Percentiles rank a stretch among this genome's conserved stretches.
These are phyloP conservation scores for Thalassiosira exigua DNA, from an alignment of 352 stramenopile genomes.

Conservation along the genomic window DNA sequence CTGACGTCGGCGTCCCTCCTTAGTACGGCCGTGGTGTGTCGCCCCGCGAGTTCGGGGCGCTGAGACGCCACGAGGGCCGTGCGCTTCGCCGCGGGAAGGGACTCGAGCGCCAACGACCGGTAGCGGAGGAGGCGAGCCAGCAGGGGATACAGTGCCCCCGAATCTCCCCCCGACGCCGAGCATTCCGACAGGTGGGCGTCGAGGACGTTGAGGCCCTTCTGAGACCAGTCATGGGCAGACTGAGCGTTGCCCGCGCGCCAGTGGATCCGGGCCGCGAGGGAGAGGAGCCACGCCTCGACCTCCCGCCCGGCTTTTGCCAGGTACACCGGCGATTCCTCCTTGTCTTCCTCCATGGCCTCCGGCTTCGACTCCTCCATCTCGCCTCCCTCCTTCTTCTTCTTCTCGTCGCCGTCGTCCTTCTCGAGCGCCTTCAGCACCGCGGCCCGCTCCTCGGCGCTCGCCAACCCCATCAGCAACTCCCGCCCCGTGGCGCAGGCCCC, in stretches of 20 bases:
- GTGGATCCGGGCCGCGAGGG: constrained; percentile 63
- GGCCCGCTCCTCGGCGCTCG: constrained; percentile 4
- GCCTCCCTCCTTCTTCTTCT: constrained; percentile 9
- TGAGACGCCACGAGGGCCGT: constrained; percentile 20
- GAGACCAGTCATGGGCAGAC: constrained; percentile 54
- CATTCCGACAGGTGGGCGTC: constrained; percentile 58
- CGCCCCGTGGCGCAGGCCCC: constrained; percentile 41
- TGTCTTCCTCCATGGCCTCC: constrained; percentile 26
- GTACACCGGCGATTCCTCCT: constrained; percentile 28
- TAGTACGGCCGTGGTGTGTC: constrained; percentile 75
- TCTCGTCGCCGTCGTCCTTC: constrained; percentile 21
- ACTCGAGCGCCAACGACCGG: constrained; percentile 64
- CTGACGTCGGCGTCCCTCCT: constrained; percentile 73
- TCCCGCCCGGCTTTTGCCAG: constrained; percentile 57
- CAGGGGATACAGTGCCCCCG: constrained; percentile 70
- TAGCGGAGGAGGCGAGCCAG: constrained; percentile 78
- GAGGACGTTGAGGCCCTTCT: constrained; percentile 62
- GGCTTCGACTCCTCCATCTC: too few species aligned
- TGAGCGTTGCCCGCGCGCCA: constrained; percentile 59
- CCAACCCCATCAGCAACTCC: constrained; percentile 43
- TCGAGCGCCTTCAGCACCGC: background rate
- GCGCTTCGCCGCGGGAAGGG: constrained; percentile 12
- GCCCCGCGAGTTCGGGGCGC: constrained; percentile 66
- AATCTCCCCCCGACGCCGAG: constrained; percentile 24
- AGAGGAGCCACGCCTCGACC: constrained; percentile 75